A percentile compares a stretch with the other conserved stretches of the same genome.
These are phyloP conservation scores for Phytopythium oedochilum DNA, from an alignment of 352 stramenopile species.

Conservation along the genomic window DNA sequence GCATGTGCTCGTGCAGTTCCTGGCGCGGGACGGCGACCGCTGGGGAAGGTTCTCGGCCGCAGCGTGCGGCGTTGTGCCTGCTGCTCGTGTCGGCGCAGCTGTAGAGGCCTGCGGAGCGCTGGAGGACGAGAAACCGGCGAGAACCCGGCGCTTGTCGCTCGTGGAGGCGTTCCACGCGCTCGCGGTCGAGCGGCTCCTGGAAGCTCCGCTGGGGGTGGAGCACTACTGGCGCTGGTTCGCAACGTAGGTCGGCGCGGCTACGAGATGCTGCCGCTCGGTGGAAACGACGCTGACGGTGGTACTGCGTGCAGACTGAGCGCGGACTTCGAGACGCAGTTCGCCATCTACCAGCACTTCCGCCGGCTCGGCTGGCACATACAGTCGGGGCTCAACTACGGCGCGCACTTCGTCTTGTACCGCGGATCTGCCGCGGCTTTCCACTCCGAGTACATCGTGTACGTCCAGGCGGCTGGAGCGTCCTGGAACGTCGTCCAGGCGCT, in stretches of 20 bases:
- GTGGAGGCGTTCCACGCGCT: slow-evolving; percentile 42
- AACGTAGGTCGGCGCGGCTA: slow-evolving; percentile 9
- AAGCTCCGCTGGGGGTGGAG: slow-evolving; percentile 1
- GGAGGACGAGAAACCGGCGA: background rate
- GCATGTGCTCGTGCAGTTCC: slow-evolving; percentile 16
- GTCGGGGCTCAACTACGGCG: slow-evolving; percentile 69
- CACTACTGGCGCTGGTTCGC: slow-evolving; percentile 35
- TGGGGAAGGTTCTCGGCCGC: slow-evolving; percentile 16
- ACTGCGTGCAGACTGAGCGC: slow-evolving; percentile 11
- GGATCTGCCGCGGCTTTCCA: slow-evolving; percentile 44
- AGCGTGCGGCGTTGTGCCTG: slow-evolving; percentile 11
- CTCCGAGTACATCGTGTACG: slow-evolving; percentile 74
- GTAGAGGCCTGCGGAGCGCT: background rate
- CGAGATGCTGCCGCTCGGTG: background rate
- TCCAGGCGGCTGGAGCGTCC: slow-evolving; percentile 15
- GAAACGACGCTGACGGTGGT: background rate
- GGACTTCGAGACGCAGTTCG: slow-evolving; percentile 35
- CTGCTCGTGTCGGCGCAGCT: background rate
- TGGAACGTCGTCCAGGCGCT: slow-evolving; percentile 63
- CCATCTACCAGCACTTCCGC: slow-evolving; percentile 62
- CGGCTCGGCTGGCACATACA: slow-evolving; percentile 39
- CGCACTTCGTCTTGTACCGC: slow-evolving; percentile 63
- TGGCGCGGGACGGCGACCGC: slow-evolving; percentile 4
- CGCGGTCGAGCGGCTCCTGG: slow-evolving; percentile 24
- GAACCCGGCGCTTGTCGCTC: slow-evolving; percentile 30